phyloP scores from a whole-genome alignment of 2,329 filamentous ascomycete species.

The Aspergillus alliaceus region DNA sequence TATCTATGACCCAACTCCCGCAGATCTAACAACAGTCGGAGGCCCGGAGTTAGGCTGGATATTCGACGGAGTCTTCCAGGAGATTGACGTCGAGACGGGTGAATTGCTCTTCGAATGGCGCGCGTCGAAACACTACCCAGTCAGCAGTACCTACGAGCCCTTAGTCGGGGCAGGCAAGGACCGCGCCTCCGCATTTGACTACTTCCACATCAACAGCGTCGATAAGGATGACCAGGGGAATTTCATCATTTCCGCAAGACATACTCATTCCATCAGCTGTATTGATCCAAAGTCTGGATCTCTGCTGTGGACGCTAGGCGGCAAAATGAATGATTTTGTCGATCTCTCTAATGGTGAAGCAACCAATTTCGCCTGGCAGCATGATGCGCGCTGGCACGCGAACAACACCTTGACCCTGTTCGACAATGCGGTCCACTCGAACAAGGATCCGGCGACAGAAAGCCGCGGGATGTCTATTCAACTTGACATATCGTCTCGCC shows the following conservation, averaged over 20 bases:
- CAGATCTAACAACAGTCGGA: conserved; percentile 28
- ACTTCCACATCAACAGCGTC: conserved; percentile 59
- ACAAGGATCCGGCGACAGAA: conserved; percentile 21
- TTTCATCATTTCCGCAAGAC: conserved; percentile 55
- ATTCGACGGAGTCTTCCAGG: conserved; percentile 30
- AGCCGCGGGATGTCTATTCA: conserved; percentile 47
- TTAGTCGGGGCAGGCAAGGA: conserved; percentile 8
- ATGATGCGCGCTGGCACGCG: conserved; percentile 47
- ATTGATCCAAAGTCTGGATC: conserved; percentile 50
- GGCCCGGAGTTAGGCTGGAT: conserved; percentile 32
- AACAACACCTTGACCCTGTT: conserved; percentile 36
- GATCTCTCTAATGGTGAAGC: conserved; percentile 45
- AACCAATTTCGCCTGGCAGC: conserved; percentile 45
- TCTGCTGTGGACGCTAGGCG: conserved; percentile 56
- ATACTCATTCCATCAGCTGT: conserved; percentile 49
- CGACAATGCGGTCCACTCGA: conserved; percentile 35
- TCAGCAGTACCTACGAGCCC: conserved; percentile 22
- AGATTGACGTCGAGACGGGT: conserved; percentile 37
- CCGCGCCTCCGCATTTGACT: conserved; percentile 48
- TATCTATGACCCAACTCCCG: conserved; percentile 28
- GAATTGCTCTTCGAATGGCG: conserved; percentile 39
- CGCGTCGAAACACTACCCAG: conserved; percentile 31
- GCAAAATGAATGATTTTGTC: conserved; percentile 48
- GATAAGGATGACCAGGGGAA: conserved; percentile 53
- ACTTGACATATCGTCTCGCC: conserved; percentile 40